Evolutionary conservation across 164 flowering plant species (phyloP), one percentile per base, ranked within the genome.

Genomic region (Hamamelis virginiana): DNA sequence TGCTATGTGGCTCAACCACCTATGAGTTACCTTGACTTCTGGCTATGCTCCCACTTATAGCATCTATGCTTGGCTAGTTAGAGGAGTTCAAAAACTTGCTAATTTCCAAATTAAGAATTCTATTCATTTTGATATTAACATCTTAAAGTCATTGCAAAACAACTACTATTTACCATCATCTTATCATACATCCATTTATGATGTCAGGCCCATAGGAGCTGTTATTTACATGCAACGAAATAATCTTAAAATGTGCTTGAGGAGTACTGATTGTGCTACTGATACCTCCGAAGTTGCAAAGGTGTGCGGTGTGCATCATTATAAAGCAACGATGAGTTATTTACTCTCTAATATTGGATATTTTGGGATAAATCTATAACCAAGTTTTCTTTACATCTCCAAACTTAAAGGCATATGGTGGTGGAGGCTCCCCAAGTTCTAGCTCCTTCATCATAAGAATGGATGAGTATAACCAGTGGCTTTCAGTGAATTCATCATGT

Each of bases 181-280:
- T 5, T 46, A 52, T 15, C 45, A 5, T 23, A 67, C 57, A 43
- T 66, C 9, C 57, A 45, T 67, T 69, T 44, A 1, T 59, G 55
- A 57, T 68, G 9, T 50, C 89, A 95, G 99, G 91, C 97, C 99
- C n/a, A 92, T 95, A 44, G 99, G 98, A 80, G 99, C 96, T 65
- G 96, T 91, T 55, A 70, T 91, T 55, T 88, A 81, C 83, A 83
- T 91, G 97, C 92, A 86, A 75, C 72, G 92, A 14, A 80, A 74
- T 0, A 87, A 89, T 81, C 91, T 94, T 21, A 94, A 94, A 74
- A 87, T 94, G 94, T 86, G 91, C 74, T 80, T 95, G 78, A 87
- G 96, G 80, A 95, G 93, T 75, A 82, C 75, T 8, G 88, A 92
- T 76, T 44, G 72, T 72, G 69, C 70, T 48, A 86, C 89, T 67